These are phyloP conservation scores for Wickerhamomyces subpelliculosus DNA, from an alignment of 805 yeast genomes.

Conservation along the genomic window DNA sequence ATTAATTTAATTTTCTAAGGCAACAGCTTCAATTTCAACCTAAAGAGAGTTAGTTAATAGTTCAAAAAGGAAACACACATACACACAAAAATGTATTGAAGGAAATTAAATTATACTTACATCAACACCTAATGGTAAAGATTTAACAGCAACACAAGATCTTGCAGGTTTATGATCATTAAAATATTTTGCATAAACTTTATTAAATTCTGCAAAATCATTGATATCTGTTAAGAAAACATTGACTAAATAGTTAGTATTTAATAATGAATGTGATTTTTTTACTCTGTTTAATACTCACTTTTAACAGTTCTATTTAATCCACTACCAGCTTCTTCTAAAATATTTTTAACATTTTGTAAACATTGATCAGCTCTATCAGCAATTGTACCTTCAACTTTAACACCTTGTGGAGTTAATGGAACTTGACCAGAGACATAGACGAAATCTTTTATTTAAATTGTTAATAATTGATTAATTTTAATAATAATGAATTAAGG, in stretches of 20 bases:
- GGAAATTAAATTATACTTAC: conserved; percentile 27
- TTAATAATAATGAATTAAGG: too few species aligned
- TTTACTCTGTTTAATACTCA: too few species aligned
- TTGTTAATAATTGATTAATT: too few species aligned
- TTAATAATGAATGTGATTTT: too few species aligned
- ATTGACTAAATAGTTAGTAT: conserved; percentile 33
- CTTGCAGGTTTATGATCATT: conserved; percentile 85
- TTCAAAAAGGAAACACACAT: too few species aligned
- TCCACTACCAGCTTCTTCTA: conserved; percentile 80
- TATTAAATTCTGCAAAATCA: conserved; percentile 79
- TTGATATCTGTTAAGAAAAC: conserved; percentile 88
- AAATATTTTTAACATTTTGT: conserved; percentile 60
- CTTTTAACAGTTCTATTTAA: conserved; percentile 82
- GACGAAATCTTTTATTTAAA: conserved; percentile 70
- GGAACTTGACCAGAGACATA: conserved; percentile 97
- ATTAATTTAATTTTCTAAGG: conserved; percentile 47
- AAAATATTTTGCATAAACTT: conserved; percentile 75
- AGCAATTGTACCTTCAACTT: conserved; percentile 67
- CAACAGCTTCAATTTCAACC: conserved; percentile 89
- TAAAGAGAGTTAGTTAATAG: conserved; percentile 11
- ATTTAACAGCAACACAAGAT: conserved; percentile 93
- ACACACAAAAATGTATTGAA: too few species aligned
- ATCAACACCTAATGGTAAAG: conserved; percentile 80
- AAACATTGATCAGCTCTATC: conserved; percentile 75
- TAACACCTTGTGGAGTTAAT: conserved; percentile 73